phyloP scores from a whole-genome alignment of 306 rosid species.

The Casuarina glauca region DNA sequence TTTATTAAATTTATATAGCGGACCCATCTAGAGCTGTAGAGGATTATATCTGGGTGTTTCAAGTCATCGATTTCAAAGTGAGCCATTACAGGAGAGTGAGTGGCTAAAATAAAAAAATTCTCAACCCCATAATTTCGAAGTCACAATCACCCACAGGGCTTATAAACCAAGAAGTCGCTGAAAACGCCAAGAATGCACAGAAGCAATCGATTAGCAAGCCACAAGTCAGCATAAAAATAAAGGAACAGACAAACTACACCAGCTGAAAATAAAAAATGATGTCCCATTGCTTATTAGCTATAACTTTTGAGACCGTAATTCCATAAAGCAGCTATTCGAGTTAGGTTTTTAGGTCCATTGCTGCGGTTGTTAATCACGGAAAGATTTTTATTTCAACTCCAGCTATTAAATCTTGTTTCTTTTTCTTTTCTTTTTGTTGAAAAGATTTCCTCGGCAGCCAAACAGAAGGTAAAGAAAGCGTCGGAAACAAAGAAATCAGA shows the following conservation, averaged over 20 bases:
- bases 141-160: neutral
- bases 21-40: no score
- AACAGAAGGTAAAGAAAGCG: constrained; percentile 23
- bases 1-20: neutral
- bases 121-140: neutral
- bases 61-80: no score
- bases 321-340: neutral
- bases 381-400: constrained; percentile 8
- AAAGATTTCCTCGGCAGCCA: constrained; percentile 24
- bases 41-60: no score
- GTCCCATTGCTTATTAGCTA: neutral
- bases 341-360: neutral
- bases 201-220: neutral
- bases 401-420: neutral
- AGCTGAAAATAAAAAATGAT: neutral
- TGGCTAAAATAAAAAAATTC: neutral
- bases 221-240: neutral
- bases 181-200: neutral
- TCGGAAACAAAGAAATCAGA: constrained; percentile 11
- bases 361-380: neutral
- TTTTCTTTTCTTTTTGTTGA: no score
- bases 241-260: neutral
- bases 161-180: neutral
- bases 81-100: no score
- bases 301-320: neutral